phyloP scores from a whole-genome alignment of 805 yeast genomes.

The Pichia pseudocactophila region DNA sequence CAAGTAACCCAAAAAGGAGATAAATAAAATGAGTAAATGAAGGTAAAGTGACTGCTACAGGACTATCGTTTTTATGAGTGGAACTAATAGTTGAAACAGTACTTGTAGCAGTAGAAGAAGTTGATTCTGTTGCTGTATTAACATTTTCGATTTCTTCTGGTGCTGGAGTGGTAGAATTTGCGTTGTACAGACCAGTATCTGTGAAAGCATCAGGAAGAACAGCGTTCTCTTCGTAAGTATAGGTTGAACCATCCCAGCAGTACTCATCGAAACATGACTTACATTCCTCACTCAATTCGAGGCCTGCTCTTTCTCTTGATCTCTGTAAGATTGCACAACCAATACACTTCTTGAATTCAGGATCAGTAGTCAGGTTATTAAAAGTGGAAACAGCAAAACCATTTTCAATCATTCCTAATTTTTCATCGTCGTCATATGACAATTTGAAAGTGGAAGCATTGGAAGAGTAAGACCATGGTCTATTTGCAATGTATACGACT shows the following conservation, averaged over 20 bases:
- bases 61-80: conserved; percentile 5
- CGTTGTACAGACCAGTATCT: conserved; percentile 26
- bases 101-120: background rate
- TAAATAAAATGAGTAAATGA: background rate
- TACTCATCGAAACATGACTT: conserved; percentile 57
- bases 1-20: background rate
- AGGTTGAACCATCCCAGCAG: conserved; percentile 42
- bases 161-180: background rate
- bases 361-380: conserved; percentile 57
- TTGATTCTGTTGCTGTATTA: background rate
- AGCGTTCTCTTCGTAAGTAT: conserved; percentile 10
- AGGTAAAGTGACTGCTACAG: background rate
- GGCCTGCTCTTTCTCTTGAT: conserved; percentile 58
- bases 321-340: conserved; percentile 80
- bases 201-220: conserved; percentile 30
- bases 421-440: conserved; percentile 50
- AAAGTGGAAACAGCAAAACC: conserved; percentile 67
- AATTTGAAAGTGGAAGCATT: conserved; percentile 70
- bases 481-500: conserved; percentile 68
- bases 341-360: conserved; percentile 63
- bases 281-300: conserved; percentile 61
- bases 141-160: background rate
- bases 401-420: conserved; percentile 52
- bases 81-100: conserved; percentile 7
- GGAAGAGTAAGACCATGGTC: conserved; percentile 53